These are phyloP conservation scores for Udeniomyces megalosporus DNA, from an alignment of 768 basidiomycete species.

Conservation along the genomic window DNA sequence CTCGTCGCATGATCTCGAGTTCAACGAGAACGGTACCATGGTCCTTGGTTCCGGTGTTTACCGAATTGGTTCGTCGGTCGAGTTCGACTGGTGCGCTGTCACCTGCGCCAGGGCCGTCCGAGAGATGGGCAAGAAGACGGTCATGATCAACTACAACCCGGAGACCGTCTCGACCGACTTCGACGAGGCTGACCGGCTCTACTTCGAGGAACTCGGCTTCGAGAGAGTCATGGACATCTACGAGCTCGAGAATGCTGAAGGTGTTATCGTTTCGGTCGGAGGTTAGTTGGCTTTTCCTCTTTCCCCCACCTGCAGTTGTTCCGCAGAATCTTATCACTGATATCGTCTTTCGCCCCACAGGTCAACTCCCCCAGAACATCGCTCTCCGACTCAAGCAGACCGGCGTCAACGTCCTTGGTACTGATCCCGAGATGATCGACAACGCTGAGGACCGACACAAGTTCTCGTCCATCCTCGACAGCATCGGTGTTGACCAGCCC, in stretches of 20 bases:
- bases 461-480: conserved; percentile 91
- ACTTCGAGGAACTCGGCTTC: conserved; percentile 95
- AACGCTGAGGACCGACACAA: conserved; percentile 97
- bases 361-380: conserved; percentile 98
- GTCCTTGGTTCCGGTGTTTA: conserved; percentile 96
- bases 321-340: conserved; percentile 7
- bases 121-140: conserved; percentile 80
- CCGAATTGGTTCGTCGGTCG: conserved; percentile 93
- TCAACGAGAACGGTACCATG: conserved; percentile 97
- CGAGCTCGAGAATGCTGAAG: conserved; percentile 79
- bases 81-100: conserved; percentile 99
- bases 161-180: conserved; percentile 99
- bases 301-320: too few relatives aligned
- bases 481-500: conserved; percentile 89
- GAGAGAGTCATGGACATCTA: conserved; percentile 99
- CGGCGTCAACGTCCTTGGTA: conserved; percentile 86
- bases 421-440: conserved; percentile 88
- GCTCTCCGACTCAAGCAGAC: conserved; percentile 82
- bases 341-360: conserved; percentile 40
- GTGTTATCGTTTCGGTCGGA: conserved; percentile 91
- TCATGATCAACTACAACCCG: conserved; percentile 99
- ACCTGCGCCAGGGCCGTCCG: conserved; percentile 86
- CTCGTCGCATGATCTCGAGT: conserved; percentile 83
- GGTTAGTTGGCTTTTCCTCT: conserved; percentile 39
- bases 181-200: conserved; percentile 95